Base-by-base conservation (phyloP, 345 rosid species). In the Dimocarpus longan region DNA sequence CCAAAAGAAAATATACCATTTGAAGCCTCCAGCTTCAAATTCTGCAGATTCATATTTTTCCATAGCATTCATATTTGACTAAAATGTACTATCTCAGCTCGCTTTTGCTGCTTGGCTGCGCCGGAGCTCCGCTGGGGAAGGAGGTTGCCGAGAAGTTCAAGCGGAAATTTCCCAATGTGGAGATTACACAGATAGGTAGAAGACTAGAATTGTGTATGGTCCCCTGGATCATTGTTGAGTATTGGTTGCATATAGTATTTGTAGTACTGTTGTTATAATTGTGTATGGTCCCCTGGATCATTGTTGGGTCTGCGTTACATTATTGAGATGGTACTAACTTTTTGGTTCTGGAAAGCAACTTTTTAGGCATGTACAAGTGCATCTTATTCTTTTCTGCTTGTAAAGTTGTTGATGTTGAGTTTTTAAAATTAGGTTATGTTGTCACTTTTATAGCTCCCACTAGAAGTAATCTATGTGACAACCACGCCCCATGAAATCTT, bases 101-200 rank as follows among this genome's bases (percentile, higher is more conserved):
- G 26, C 85, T 95, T 28, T 72, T 39, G 80, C 0, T 74, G 60
- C 80, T 95, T 32, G 98, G 93, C 1, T 78, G 90, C 80, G 98
- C 97, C 19, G 98, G 98, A 1, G 98, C 98, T 10, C 94, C 98
- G 18, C 87, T 95, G 1, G 93, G 97, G 6, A 91, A 90, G 89
- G 98, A 93, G 76, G 80, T 90, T 10, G 87, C 89, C n/a, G 90
- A 85, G 82, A 88, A 80, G 78, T 95, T 95, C 82, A 88, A 74
- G 68, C 71, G 84, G 78, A 95, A 93, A 76, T 92, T 93, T 74
- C 97, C 98, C 32, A 69, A 85, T 22, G 90, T 92, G 8, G 91
- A 86, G 28, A 87, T 95, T 73, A 3, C 70, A 4, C 97, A 93
- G 95, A 95, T 95, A 78, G 66, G 0, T 26, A 26, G 28, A 26